Evolutionary conservation across 1,284 basidiomycete species (phyloP), one percentile per base, ranked within the genome.

Genomic region (Leccinum olivaceoglutinosum): DNA sequence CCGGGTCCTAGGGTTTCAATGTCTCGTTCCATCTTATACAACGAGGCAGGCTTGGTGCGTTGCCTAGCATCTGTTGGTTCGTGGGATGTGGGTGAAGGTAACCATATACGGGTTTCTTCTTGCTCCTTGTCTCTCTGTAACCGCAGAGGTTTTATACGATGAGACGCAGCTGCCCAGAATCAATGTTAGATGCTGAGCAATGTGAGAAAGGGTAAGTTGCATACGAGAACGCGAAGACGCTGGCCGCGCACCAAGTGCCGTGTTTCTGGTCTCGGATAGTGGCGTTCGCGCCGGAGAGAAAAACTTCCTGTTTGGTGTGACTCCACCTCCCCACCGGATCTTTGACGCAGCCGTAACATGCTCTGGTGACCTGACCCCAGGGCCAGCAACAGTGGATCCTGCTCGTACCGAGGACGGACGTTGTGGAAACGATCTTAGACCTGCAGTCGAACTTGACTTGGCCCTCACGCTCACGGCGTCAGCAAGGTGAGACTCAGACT

Each of bases 271-370:
- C 58, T 80, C 78, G 6, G 66, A 67, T 25, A 79, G 74, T 9
- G 82, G 81, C 60, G 77, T 78, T 63, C 79, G 75, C 11, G 72
- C 68, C 9, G 79, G 81, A 7, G 81, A 79, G 61, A 81, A 74
- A 1, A 76, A 69, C 60, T 78, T 78, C 59, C 65, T 73, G 66
- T 67, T 75, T 6, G 68, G 64, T 16, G 71, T 66, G 39, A 68
- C 59, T 12, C 65, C 73, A 54, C 65, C 65, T 55, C 61, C 64
- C 21, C 63, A 65, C 14, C 66, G 70, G 60, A 70, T 61, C 62
- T 65, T 72, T 29, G 74, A 64, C 9, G 56, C 58, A 25, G 60
- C 63, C 5, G 58, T 60, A 49, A 59, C 60, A 16, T 63, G 73
- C n/a, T 41, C 58, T 14, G 74, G 74, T 14, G 73, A 71, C 60